Evolutionary conservation across 2,329 filamentous ascomycete species (phyloP), one percentile per base, ranked within the genome.

Genomic region (Graphium sp.): DNA sequence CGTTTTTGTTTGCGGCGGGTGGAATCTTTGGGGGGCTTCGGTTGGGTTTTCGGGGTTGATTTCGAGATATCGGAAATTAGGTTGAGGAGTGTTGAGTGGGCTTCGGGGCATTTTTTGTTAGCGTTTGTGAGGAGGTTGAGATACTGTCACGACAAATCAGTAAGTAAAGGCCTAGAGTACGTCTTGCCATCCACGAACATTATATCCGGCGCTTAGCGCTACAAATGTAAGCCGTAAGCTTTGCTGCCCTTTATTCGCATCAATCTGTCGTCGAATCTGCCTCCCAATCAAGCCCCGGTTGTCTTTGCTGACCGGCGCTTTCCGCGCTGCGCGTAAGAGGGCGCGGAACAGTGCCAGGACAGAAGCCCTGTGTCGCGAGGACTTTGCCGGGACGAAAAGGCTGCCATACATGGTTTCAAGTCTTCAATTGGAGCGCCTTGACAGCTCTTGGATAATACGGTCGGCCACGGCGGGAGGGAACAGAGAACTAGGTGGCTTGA

Each of bases 281-380:
- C 64, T 67, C 32, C 61, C 63, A 25, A 83, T 49, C 0, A 68
- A 65, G 32, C 60, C 50, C 32, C 42, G 43, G 12, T 22, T 41
- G 13, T 18, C 7, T 2, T 29, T 22, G 5, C 12, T 14, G 15
- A 13, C 22, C 2, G 61, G 52, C 18, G 76, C 50, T 22, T 49
- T 54, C 17, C 53, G 48, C 34, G 60, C 69, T 50, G 68, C 62
- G 36, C 60, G 60, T 28, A 84, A 52, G 32, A 85, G 66, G 18
- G 77, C 72, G 35, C 74, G 66, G 52, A 76, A 85, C 27, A 87
- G 69, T 29, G 78, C 74, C 36, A 80, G 62, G 45, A 70, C 66
- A 42, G 66, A 66, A 42, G 41, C 44, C 35, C 66, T 57, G 43
- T 72, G 66, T 35, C 61, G 59, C 42, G 61, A 58, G 35, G 54